phyloP scores from a whole-genome alignment of 108 stramenopile species.

The Fragilaria radians region DNA sequence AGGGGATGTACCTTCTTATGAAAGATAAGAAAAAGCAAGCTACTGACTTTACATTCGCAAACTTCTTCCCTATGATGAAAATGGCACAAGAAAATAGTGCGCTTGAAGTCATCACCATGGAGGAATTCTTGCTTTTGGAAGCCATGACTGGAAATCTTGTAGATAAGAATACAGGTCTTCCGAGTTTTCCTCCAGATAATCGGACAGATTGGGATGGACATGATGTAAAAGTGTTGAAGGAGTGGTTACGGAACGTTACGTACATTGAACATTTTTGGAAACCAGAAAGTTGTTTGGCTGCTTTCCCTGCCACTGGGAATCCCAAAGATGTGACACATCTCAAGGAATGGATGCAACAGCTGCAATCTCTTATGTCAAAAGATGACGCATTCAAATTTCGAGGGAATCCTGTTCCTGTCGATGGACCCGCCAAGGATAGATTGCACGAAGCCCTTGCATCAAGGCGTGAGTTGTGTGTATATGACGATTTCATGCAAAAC shows the following conservation, averaged over 20 bases:
- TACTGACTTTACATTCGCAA: conserved; percentile 50
- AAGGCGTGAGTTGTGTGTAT: conserved; percentile 44
- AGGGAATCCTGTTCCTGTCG: conserved; percentile 18
- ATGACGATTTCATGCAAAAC: conserved; percentile 43
- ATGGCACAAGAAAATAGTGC: conserved; percentile 40
- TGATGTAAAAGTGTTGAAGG: conserved; percentile 34
- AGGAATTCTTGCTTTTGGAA: conserved; percentile 73
- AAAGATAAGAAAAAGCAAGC: conserved; percentile 18
- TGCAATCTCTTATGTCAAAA: background rate
- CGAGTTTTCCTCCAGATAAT: conserved; percentile 42
- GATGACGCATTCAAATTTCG: too few species aligned
- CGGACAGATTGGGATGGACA: conserved; percentile 58
- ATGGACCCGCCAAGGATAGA: conserved; percentile 28
- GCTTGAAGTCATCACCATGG: conserved; percentile 62
- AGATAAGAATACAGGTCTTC: conserved; percentile 32
- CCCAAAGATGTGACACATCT: conserved; percentile 29
- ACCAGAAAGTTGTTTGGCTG: conserved; percentile 41
- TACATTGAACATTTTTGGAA: conserved; percentile 34
- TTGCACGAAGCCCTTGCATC: conserved; percentile 44
- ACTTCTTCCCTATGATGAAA: conserved; percentile 72
- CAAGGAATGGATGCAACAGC: conserved; percentile 7
- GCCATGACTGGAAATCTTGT: conserved; percentile 48
- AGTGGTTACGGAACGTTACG: conserved; percentile 43
- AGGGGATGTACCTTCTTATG: conserved; percentile 76
- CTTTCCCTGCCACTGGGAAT: conserved; percentile 50